Conservation (phyloP, 2,329 filamentous ascomycete genomes). For the Graphium sp. region DNA sequence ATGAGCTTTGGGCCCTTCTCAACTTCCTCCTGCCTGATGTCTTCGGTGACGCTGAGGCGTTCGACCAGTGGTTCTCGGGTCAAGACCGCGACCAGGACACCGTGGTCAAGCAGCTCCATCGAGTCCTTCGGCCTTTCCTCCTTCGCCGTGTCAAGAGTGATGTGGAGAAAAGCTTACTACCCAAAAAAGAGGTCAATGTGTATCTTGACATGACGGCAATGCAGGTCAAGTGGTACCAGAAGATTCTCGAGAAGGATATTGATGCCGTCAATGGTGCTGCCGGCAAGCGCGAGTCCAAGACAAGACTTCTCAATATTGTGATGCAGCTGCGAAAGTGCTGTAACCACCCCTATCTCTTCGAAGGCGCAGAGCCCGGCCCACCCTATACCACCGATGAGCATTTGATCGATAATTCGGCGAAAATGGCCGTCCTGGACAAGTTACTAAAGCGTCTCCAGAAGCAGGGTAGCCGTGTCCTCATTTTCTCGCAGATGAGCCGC, state of each 20-base stretch:
- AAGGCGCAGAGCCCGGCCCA: slow-evolving; percentile 90
- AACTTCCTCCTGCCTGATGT: slow-evolving; percentile 98
- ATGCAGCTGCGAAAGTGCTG: slow-evolving; percentile 99
- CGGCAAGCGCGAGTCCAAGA: slow-evolving; percentile 95
- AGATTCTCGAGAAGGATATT: slow-evolving; percentile 97
- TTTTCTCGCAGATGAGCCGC: slow-evolving; percentile 99
- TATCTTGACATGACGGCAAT: slow-evolving; percentile 99
- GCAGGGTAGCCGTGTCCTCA: slow-evolving; percentile 87
- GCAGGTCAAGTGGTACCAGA: slow-evolving; percentile 98
- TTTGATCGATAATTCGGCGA: slow-evolving; percentile 80
- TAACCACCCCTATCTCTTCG: slow-evolving; percentile 95
- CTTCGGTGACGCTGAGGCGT: slow-evolving; percentile 90
- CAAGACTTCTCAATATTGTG: slow-evolving; percentile 89
- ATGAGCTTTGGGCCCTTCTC: slow-evolving; percentile 92
- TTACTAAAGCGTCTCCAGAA: slow-evolving; percentile 67
- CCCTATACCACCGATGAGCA: slow-evolving; percentile 98
- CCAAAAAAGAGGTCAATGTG: slow-evolving; percentile 93
- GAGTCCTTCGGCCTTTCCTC: slow-evolving; percentile 82
- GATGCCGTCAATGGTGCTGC: slow-evolving; percentile 94
- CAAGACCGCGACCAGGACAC: slow-evolving; percentile 86
- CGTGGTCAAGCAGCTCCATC: slow-evolving; percentile 88
- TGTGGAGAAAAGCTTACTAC: slow-evolving; percentile 91
- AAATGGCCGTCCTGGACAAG: slow-evolving; percentile 95
- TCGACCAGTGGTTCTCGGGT: slow-evolving; percentile 94
- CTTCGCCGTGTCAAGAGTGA: slow-evolving; percentile 93